Conservation (phyloP, 768 basidiomycete genomes). For the Macrolepiota fuliginosa region DNA sequence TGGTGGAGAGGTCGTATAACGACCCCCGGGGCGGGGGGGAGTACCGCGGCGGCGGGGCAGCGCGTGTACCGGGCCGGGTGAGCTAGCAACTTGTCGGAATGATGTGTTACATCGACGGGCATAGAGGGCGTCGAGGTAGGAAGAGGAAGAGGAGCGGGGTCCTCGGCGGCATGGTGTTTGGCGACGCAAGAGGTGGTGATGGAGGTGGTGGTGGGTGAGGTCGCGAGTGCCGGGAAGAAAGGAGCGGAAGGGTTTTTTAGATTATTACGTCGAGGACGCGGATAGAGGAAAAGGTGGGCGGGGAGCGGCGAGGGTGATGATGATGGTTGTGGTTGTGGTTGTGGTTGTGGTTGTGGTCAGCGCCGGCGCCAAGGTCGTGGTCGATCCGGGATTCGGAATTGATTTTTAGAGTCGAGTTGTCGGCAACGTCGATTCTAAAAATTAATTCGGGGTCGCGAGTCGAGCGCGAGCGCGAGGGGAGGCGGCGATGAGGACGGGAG, state of each 20-base stretch:
- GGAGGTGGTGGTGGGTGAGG: background rate
- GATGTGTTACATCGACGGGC: background rate
- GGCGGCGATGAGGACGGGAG: background rate
- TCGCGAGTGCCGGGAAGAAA: background rate
- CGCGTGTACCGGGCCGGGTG: background rate
- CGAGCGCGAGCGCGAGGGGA: background rate
- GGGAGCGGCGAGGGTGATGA: background rate
- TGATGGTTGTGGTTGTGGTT: background rate
- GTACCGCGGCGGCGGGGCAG: background rate
- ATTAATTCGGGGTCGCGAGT: background rate
- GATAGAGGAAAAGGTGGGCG: no score
- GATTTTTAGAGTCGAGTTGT: no score
- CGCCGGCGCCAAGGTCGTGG: background rate
- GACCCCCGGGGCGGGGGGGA: background rate
- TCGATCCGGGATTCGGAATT: background rate
- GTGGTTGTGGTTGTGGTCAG: background rate
- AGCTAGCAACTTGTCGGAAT: conserved; percentile 11
- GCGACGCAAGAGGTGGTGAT: background rate
- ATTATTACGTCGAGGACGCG: no score
- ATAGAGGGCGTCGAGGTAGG: background rate
- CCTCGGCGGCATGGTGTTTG: background rate
- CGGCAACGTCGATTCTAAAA: no score
- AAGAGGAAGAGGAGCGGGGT: background rate
- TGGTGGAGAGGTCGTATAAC: conserved; percentile 12
- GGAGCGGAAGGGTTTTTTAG: no score